These are phyloP conservation scores for rapeseed (Brassica napus) DNA, from an alignment of 345 rosid genomes.

Conservation along the genomic window Da-Ae NC_063439.1:7690001-7690500, in stretches of 20 bases:
- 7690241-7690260: background rate
- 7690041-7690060: background rate
- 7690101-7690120: background rate
- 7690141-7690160: background rate
- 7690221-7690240: too few species aligned
- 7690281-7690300: background rate
- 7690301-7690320: background rate
- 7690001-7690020: background rate
- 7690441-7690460: slow-evolving; percentile 28
- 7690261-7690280: background rate
- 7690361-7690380: background rate
- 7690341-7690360: background rate
- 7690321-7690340: slow-evolving; percentile 9
- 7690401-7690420: background rate
- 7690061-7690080: background rate
- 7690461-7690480: background rate
- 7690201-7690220: background rate
- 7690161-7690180: background rate
- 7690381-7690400: slow-evolving; percentile 5
- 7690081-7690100: background rate
- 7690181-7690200: background rate
- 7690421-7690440: background rate
- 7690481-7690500: background rate
- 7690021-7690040: background rate
- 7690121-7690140: background rate